Percentiles rank a stretch among this genome's conserved stretches.
Conservation (phyloP, 768 basidiomycete genomes). For the Cystobasidium tubakii region DNA sequence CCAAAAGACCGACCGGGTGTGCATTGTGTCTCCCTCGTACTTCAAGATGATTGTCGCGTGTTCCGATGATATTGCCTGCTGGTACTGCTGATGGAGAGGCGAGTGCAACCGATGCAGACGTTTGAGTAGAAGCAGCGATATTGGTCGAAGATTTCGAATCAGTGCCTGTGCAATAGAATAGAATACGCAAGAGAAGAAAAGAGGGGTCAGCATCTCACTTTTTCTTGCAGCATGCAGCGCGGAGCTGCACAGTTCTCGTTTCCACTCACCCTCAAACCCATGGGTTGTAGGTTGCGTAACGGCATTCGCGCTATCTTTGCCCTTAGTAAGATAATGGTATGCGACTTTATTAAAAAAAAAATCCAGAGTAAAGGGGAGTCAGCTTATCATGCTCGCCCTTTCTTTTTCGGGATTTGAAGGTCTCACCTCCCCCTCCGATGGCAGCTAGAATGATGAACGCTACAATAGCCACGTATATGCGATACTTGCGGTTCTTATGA, state of each 20-base stretch:
- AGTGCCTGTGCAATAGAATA: background rate
- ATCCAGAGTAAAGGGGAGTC: too few relatives aligned
- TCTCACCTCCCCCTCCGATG: slow-evolving; percentile 29
- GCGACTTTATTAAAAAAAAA: slow-evolving; percentile 6
- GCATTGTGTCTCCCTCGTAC: background rate
- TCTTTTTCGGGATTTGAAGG: background rate
- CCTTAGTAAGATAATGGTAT: slow-evolving; percentile 24
- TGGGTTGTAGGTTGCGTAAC: slow-evolving; percentile 10
- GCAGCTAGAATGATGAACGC: slow-evolving; percentile 27
- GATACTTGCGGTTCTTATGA: slow-evolving; percentile 4
- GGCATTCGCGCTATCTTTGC: background rate
- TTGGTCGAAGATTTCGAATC: background rate
- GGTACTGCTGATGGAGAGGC: slow-evolving; percentile 1
- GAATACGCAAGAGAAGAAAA: background rate
- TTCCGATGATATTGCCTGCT: slow-evolving; percentile 9
- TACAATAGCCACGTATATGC: slow-evolving; percentile 22
- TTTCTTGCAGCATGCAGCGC: background rate
- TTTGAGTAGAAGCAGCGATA: background rate
- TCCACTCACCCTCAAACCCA: slow-evolving; percentile 5
- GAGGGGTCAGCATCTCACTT: background rate
- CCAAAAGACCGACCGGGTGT: background rate
- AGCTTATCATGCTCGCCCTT: too few relatives aligned
- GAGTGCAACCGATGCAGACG: background rate
- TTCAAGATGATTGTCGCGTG: background rate
- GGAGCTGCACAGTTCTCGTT: background rate